phyloP scores from a whole-genome alignment of 23 red algal species.

The Gracilaria domingensis region DNA sequence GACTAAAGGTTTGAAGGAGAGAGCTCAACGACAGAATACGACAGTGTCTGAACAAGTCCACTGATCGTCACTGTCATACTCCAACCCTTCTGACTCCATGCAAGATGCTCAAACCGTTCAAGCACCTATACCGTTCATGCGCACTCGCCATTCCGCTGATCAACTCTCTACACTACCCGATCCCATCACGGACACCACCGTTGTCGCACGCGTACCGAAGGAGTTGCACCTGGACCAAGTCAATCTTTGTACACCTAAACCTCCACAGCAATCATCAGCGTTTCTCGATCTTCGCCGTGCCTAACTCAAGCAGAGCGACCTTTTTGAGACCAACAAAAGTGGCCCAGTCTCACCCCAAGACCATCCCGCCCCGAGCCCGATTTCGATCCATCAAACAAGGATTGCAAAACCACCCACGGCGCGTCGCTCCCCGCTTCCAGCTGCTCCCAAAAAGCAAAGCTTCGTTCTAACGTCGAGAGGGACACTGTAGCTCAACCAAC shows the following conservation, averaged over 20 bases:
- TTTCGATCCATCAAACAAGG: not conserved
- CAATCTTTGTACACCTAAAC: not conserved
- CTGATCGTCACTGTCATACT: not conserved
- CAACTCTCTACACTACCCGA: not conserved
- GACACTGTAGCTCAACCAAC: not conserved
- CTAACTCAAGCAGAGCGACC: too few species aligned
- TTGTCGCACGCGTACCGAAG: not conserved
- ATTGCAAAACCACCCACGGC: not conserved
- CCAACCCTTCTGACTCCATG: not conserved
- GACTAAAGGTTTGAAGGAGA: too few species aligned
- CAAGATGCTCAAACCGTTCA: not conserved
- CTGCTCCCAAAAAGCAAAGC: slow-evolving; percentile 13
- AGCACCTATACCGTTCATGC: not conserved
- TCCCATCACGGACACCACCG: not conserved
- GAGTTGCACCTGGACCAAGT: not conserved
- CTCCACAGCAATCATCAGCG: not conserved
- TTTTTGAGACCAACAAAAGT: too few species aligned
- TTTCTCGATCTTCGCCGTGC: too few species aligned
- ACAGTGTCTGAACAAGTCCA: too few species aligned
- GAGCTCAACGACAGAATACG: too few species aligned
- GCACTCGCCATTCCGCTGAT: not conserved
- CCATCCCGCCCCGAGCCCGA: not conserved
- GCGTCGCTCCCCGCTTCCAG: not conserved
- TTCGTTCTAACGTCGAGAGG: not conserved
- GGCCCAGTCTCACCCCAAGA: too few species aligned